These are phyloP conservation scores for Tylopilus sp. DNA, from an alignment of 768 basidiomycete genomes.

Conservation along the genomic window DNA sequence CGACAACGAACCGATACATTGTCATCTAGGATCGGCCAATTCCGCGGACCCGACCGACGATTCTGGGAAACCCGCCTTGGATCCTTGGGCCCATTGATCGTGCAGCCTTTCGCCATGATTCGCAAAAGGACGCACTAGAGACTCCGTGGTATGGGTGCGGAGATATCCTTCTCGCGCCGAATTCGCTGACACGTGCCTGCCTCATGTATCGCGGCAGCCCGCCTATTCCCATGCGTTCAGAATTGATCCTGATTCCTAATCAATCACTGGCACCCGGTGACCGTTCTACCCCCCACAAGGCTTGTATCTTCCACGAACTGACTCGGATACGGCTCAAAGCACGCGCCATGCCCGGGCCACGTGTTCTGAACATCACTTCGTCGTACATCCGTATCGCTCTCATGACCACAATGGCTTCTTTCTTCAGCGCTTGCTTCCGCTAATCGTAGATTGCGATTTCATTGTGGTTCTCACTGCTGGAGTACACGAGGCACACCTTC, in stretches of 20 bases:
- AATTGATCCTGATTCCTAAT: constrained; percentile 20
- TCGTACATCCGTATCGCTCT: constrained; percentile 7
- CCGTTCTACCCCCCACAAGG: constrained; percentile 9
- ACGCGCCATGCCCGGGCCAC: constrained; percentile 23
- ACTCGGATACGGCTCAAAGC: constrained; percentile 8
- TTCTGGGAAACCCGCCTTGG: not conserved
- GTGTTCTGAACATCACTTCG: constrained; percentile 21
- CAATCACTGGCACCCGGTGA: constrained; percentile 11
- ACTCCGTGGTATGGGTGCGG: not conserved
- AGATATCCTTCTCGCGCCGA: not conserved
- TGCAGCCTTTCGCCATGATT: not conserved
- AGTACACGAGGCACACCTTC: constrained; percentile 25
- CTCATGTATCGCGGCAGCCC: constrained; percentile 21
- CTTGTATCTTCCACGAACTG: constrained; percentile 12
- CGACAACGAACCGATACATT: not conserved
- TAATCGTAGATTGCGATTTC: constrained; percentile 17
- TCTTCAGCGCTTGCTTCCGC: constrained; percentile 5
- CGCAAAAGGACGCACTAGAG: not conserved
- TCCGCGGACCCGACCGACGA: not conserved
- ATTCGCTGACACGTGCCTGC: constrained; percentile 9
- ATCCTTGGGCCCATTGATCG: too few species aligned
- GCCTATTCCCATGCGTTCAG: not conserved
- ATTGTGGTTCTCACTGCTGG: constrained; percentile 21
- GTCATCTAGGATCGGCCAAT: not conserved
- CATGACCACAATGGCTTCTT: constrained; percentile 13